Evolutionary conservation across 495 filamentous ascomycete species (phyloP).

Genomic region (Cercophora scortea): DNA sequence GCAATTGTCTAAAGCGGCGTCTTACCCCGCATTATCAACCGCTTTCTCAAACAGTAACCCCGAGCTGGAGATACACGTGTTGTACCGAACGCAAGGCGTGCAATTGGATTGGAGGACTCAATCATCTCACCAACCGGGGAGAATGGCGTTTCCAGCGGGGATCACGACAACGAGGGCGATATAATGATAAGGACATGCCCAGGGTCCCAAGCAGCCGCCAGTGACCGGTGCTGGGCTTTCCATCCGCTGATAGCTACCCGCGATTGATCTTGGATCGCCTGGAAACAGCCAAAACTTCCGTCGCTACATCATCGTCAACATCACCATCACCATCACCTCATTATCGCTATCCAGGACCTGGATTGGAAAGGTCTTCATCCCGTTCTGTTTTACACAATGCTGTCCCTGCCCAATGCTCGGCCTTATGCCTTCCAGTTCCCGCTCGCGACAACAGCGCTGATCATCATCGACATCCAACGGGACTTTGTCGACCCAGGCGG

Average conservation of each 20-base stretch:
- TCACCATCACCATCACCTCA: too few species aligned
- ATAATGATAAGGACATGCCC: constrained; percentile 3
- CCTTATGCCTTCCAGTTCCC: constrained; percentile 32
- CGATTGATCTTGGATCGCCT: not conserved
- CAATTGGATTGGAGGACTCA: too few species aligned
- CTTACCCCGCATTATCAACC: not conserved
- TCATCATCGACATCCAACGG: constrained; percentile 53
- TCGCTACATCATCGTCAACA: too few species aligned
- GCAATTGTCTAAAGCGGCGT: not conserved
- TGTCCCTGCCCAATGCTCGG: constrained; percentile 29
- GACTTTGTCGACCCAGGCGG: constrained; percentile 44
- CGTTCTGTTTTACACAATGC: not conserved
- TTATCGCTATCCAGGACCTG: too few species aligned
- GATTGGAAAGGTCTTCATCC: too few species aligned
- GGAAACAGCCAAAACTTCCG: too few species aligned
- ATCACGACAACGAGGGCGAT: not conserved
- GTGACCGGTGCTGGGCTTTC: not conserved
- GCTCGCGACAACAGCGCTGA: constrained; percentile 38
- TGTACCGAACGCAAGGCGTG: too few species aligned
- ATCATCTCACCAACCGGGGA: too few species aligned
- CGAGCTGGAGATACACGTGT: too few species aligned
- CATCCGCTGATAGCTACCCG: not conserved
- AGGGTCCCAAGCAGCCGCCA: not conserved
- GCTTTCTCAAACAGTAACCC: too few species aligned
- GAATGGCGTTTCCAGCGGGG: too few species aligned